Percentiles rank a stretch among this genome's conserved stretches.
phyloP scores from a whole-genome alignment of 352 stramenopile species.

The Hyaloperonospora arabidopsidis region DNA sequence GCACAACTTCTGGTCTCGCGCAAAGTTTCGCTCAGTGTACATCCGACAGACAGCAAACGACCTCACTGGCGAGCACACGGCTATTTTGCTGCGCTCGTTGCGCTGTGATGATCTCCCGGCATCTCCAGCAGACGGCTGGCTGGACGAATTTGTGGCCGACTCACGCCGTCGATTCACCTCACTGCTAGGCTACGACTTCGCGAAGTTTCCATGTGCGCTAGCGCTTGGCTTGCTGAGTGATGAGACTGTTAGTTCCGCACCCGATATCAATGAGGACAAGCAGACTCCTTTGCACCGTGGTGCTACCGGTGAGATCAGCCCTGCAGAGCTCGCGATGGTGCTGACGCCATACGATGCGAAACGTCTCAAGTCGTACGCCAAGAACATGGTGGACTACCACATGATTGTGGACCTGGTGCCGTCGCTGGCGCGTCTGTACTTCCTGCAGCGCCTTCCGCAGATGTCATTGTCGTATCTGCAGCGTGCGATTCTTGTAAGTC shows the following conservation, averaged over 20 bases:
- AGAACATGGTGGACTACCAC: slow-evolving; percentile 99
- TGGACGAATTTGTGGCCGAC: slow-evolving; percentile 92
- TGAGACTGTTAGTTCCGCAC: slow-evolving; percentile 22
- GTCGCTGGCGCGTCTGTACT: slow-evolving; percentile 92
- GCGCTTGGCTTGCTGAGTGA: slow-evolving; percentile 88
- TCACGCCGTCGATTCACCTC: slow-evolving; percentile 90
- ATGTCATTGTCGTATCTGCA: slow-evolving; percentile 94
- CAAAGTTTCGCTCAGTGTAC: slow-evolving; percentile 94
- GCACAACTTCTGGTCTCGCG: slow-evolving; percentile 95
- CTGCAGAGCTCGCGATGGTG: slow-evolving; percentile 87
- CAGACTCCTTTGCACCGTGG: slow-evolving; percentile 46
- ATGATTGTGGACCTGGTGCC: slow-evolving; percentile 97
- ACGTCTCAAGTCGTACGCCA: slow-evolving; percentile 95
- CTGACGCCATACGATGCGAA: slow-evolving; percentile 97
- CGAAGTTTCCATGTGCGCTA: slow-evolving; percentile 85
- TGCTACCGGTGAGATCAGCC: slow-evolving; percentile 67
- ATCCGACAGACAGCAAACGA: slow-evolving; percentile 98
- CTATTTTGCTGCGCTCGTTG: slow-evolving; percentile 86
- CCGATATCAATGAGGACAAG: slow-evolving; percentile 10
- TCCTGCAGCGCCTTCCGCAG: slow-evolving; percentile 89
- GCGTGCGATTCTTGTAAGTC: slow-evolving; percentile 91
- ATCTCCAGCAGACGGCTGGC: slow-evolving; percentile 83
- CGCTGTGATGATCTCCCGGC: slow-evolving; percentile 71
- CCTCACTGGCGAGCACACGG: slow-evolving; percentile 97
- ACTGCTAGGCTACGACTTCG: slow-evolving; percentile 91